These are phyloP conservation scores for Tubosaeta brunneosetosa DNA, from an alignment of 768 basidiomycete genomes.

Conservation along the genomic window DNA sequence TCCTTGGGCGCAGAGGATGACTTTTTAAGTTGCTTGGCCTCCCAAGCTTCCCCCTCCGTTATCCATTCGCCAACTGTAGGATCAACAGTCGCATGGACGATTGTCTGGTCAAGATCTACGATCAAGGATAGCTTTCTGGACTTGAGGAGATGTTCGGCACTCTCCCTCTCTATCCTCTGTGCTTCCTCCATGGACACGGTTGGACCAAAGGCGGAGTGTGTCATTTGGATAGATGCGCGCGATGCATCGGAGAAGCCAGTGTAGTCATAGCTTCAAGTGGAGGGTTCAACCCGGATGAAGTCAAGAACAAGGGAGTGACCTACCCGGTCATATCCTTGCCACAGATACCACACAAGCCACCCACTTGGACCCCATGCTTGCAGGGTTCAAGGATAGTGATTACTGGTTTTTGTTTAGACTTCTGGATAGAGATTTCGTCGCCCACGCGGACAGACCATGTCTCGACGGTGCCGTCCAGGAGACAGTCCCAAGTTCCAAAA, in stretches of 20 bases:
- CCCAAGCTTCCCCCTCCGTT: constrained; percentile 77
- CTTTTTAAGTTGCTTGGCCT: constrained; percentile 49
- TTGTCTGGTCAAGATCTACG: constrained; percentile 98
- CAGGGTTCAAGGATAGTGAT: constrained; percentile 84
- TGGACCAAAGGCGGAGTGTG: constrained; percentile 86
- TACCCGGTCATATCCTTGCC: constrained; percentile 94
- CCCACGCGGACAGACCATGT: constrained; percentile 66
- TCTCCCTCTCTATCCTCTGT: constrained; percentile 79
- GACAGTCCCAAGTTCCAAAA: constrained; percentile 88
- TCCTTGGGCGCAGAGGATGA: constrained; percentile 32
- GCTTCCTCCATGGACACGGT: constrained; percentile 93
- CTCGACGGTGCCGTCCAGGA: constrained; percentile 74
- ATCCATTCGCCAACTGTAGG: constrained; percentile 99
- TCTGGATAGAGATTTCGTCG: constrained; percentile 56
- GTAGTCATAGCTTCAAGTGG: constrained; percentile 62
- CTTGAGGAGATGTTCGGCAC: constrained; percentile 70
- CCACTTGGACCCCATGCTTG: constrained; percentile 90
- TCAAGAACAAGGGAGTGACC: constrained; percentile 22
- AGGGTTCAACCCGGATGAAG: constrained; percentile 10
- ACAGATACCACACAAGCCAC: constrained; percentile 89
- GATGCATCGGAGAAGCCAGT: constrained; percentile 83
- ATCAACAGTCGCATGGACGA: constrained; percentile 97
- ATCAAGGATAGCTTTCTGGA: constrained; percentile 85
- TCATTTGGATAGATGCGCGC: constrained; percentile 89
- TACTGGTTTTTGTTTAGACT: constrained; percentile 56